Base-by-base conservation (phyloP, 208 protist genomes). In the Wallacemonas sp. region DNA sequence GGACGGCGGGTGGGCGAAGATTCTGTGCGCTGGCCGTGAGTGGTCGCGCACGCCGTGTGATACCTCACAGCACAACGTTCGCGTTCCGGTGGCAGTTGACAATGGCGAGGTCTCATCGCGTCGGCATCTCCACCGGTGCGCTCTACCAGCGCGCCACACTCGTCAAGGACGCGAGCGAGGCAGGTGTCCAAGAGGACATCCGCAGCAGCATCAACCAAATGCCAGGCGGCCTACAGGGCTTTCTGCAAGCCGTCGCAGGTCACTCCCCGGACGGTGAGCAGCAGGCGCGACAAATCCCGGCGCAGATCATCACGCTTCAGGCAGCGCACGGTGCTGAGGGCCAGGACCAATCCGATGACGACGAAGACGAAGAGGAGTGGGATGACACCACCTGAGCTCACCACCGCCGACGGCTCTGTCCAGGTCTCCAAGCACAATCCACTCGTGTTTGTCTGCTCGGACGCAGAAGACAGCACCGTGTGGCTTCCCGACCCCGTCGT, bases 231-330 rank as follows among this genome's bases (percentile, higher is more conserved):
- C 65, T 42, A 61, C 62, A 33, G 45, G 68, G 20, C 61, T 66
- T 57, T 70, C 70, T 64, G 55, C 70, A 29, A 52, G 70, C 44
- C 26, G 7, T 22, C 29, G 64, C n/a, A n/a, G n/a, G 4, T 61
- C 55, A 45, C 8, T 12, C 8, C 12, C 36, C 36, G 8, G 12
- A 39, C 12, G 36, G 36, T 12, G 8, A 39, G 12, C 8, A 39
- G 36, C 12, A 4, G 8, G 36, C 12, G 4, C 36, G 12, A 12
- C 36, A 39, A 39, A 39, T 39, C 12, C 36, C 12, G 36, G 36
- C 36, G 8, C 4, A 12, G 4, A 12, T 39, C 36, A 12, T 12
- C 8, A 12, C 36, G 4, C 36, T 39, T 12, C 4, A 12, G 36
- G 36, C 36, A 4, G 36, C 36, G 36, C 36, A 39, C 36, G 36